Conservation (phyloP, 2,329 filamentous ascomycete genomes). For the Fusarium nematophilum region DNA sequence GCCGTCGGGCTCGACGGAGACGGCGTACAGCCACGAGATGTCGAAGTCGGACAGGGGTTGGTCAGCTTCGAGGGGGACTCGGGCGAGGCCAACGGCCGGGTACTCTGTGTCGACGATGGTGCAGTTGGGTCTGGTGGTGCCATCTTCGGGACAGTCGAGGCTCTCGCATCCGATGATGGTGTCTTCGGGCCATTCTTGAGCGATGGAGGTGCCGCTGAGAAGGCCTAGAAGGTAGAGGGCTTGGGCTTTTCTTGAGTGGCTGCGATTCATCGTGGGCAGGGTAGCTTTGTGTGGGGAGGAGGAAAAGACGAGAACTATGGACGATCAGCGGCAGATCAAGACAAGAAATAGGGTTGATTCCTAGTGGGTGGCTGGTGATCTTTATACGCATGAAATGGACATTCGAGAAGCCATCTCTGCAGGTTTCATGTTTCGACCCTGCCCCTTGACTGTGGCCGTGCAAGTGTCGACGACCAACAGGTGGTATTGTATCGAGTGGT, state of each 20-base stretch:
- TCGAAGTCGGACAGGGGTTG: constrained; percentile 6
- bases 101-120: constrained; percentile 8
- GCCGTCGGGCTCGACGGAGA: background rate
- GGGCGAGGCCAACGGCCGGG: constrained; percentile 9
- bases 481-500: no score
- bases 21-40: constrained; percentile 20
- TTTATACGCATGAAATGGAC: no score
- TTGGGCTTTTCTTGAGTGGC: no score
- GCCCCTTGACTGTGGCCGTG: no score
- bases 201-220: background rate
- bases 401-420: no score
- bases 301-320: no score
- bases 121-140: constrained; percentile 6
- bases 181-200: background rate
- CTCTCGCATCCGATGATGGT: constrained; percentile 19
- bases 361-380: no score
- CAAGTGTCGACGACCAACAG: no score
- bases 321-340: no score
- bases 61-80: background rate
- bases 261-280: background rate
- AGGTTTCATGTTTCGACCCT: no score
- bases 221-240: background rate
- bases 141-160: constrained; percentile 11
- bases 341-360: no score
- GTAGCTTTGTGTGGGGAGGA: no score